phyloP scores from a whole-genome alignment of 495 filamentous ascomycete species.

The Neurospora tetrasperma region DNA sequence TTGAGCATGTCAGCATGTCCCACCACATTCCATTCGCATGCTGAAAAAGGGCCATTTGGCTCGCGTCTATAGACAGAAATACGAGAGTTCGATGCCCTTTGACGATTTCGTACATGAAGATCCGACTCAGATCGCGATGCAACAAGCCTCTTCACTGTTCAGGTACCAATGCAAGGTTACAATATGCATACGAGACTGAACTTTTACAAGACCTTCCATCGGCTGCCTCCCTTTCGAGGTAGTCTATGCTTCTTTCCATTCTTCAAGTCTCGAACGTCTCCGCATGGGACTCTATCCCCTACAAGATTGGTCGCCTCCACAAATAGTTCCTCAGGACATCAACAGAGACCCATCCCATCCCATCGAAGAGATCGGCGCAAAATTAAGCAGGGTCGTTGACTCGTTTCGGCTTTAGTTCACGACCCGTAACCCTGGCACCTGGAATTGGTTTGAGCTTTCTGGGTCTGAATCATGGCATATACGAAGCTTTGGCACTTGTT shows the following conservation, averaged over 20 bases:
- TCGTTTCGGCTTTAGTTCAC: background rate
- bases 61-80: background rate
- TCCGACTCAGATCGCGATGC: background rate
- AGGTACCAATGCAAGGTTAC: too few species aligned
- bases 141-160: background rate
- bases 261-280: background rate
- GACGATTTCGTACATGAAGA: background rate
- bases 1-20: background rate
- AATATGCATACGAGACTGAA: too few species aligned
- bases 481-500: background rate
- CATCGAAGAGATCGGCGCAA: background rate
- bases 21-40: background rate
- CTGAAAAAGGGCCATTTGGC: background rate
- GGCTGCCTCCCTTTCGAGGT: background rate
- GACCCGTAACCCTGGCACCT: background rate
- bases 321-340: background rate
- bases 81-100: background rate
- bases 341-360: background rate
- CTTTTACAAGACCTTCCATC: background rate
- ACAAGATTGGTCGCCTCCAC: background rate
- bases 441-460: background rate
- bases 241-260: background rate
- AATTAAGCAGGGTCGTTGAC: background rate
- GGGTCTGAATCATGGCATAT: background rate
- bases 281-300: background rate